phyloP scores from a whole-genome alignment of 768 basidiomycete species.

The Cystobasidium tubakii region DNA sequence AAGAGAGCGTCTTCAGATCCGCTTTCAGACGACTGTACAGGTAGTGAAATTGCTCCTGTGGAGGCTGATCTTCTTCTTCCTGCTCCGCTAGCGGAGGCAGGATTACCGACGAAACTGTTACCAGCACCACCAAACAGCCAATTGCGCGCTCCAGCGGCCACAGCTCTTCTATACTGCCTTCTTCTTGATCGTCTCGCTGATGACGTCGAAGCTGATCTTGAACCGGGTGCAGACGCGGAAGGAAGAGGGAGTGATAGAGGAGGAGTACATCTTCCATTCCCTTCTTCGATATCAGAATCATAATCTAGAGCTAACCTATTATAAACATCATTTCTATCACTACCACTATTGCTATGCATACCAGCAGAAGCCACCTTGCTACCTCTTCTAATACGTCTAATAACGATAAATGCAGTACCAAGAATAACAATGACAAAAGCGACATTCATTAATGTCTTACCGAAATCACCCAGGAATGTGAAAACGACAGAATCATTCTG shows the following conservation, averaged over 20 bases:
- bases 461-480: constrained; percentile 58
- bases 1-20: background rate
- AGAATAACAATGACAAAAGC: background rate
- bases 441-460: constrained; percentile 11
- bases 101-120: background rate
- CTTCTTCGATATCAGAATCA: constrained; percentile 5
- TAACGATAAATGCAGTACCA: constrained; percentile 18
- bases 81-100: background rate
- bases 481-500: constrained; percentile 93
- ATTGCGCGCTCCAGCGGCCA: background rate
- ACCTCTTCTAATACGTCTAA: background rate
- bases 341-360: background rate
- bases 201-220: background rate
- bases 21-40: background rate
- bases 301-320: background rate
- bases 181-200: background rate
- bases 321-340: background rate
- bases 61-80: constrained; percentile 1
- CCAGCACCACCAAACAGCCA: constrained; percentile 3
- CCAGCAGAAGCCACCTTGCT: background rate
- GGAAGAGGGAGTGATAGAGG: background rate
- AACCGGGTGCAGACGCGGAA: background rate
- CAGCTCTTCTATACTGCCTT: background rate
- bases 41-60: background rate
- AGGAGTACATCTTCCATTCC: background rate